Evolutionary conservation across 2,329 filamentous ascomycete species (phyloP), one percentile per base, ranked within the genome.

Genomic region (Amylocarpus encephaloides): DNA sequence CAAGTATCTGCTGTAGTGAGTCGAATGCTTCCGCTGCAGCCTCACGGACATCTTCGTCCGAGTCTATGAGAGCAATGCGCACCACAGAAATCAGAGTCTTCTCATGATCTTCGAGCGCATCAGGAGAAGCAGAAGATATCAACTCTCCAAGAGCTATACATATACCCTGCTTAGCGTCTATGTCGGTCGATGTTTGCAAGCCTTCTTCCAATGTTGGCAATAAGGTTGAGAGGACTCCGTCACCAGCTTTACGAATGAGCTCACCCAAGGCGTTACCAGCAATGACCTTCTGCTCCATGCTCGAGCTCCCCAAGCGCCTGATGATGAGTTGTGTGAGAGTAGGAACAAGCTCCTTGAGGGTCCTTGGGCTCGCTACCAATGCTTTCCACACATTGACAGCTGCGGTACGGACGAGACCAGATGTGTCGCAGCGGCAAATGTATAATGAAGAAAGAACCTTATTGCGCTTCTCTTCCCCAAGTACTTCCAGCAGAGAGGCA

Each of bases 281-380:
- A 74, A 98, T 98, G 61, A 95, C 86, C 74, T 96, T 97, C 70
- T 98, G 93, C 68, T 98, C 93, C 85, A 95, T 91, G 65, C 96
- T 97, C 41, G 91, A 86, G 67, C 91, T 97, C 55, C 90, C 93
- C 60, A 98, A 79, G 43, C 93, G 87, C 52, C 88, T 83, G 66
- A 98, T 97, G 61, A 98, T 86, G 56, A 98, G 82, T 67, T 96
- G 91, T 5, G 90, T 95, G 53, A 98, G 83, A 1, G 90, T 96
- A 40, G 93, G 92, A 42, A 96, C 86, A 63, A 98, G 80, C 66
- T 98, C 93, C 72, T 95, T 95, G 63, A 98, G 82, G 12, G 88
- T 96, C 59, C 84, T 85, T 30, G 93, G 93, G 53, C 86, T 92
- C 51, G 92, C 88, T 42, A 98, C 93, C 63, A 97, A 76, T 52